Percentiles rank a stretch among this genome's conserved stretches.
Conservation (phyloP, 2,329 filamentous ascomycete genomes). For the Neurospora sp. region DNA sequence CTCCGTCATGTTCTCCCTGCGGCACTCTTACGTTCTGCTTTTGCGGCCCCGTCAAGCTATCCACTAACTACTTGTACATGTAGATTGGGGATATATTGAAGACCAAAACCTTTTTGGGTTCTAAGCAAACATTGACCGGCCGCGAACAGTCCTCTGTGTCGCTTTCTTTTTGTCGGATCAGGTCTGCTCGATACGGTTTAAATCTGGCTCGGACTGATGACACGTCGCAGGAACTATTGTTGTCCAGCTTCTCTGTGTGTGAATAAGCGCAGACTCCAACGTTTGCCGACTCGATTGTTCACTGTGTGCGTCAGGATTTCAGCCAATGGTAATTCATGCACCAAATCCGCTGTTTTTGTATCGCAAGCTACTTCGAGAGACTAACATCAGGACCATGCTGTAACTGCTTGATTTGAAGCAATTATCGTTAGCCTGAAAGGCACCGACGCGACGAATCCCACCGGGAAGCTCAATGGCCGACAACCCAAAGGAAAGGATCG, state of each 20-base stretch:
- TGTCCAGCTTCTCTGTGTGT: not conserved
- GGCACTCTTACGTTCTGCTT: not conserved
- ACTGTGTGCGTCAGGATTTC: not conserved
- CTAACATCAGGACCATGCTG: not conserved
- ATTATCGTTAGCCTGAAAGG: not conserved
- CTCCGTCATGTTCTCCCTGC: not conserved
- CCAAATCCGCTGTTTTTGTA: not conserved
- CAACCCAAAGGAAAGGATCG: not conserved
- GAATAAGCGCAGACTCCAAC: not conserved
- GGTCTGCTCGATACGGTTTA: not conserved
- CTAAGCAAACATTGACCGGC: slow-evolving; percentile 9
- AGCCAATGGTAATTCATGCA: not conserved
- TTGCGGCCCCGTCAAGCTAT: not conserved
- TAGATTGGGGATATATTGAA: slow-evolving; percentile 33
- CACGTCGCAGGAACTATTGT: not conserved
- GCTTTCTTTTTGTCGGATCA: not conserved
- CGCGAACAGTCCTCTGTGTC: not conserved
- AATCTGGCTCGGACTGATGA: not conserved
- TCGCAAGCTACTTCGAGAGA: not conserved
- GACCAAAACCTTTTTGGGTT: slow-evolving; percentile 35
- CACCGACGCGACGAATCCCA: not conserved
- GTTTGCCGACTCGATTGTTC: not conserved
- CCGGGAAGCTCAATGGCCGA: not conserved
- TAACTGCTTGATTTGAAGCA: not conserved
- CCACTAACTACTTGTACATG: not conserved